Percentiles rank a stretch among this genome's conserved stretches.
Evolutionary conservation across 108 stramenopile genomes (phyloP).

Genomic region (Heterococcus sp.): DNA sequence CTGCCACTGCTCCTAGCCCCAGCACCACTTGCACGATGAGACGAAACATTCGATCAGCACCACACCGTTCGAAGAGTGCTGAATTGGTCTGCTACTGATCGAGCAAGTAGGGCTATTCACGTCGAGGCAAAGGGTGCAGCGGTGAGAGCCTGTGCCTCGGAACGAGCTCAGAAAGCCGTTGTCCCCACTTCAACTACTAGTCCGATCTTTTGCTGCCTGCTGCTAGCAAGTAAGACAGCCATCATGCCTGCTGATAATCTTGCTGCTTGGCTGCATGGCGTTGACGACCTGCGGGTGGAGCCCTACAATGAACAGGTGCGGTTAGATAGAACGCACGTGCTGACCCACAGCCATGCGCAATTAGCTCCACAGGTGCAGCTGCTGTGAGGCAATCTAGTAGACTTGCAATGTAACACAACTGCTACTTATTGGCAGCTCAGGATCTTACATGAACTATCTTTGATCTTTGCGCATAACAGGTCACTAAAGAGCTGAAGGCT

Average conservation of each 20-base stretch:
- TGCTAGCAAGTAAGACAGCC: not conserved
- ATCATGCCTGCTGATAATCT: no score
- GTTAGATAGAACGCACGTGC: no score
- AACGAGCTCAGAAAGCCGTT: not conserved
- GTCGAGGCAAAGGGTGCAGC: not conserved
- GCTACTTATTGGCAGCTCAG: no score
- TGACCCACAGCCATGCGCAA: no score
- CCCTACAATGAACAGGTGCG: conserved; percentile 24
- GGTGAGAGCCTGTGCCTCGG: not conserved
- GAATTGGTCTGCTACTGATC: not conserved
- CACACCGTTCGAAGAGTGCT: not conserved
- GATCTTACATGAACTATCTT: no score
- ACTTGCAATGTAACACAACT: no score
- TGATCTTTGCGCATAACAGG: no score
- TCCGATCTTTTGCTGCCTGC: not conserved
- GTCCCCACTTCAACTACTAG: not conserved
- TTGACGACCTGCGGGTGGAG: conserved; percentile 37
- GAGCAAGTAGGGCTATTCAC: not conserved
- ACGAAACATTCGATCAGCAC: not conserved
- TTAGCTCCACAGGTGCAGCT: no score
- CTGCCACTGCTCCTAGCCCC: not conserved
- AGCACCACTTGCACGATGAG: not conserved
- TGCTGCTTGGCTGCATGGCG: conserved; percentile 19
- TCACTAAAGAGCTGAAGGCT: not conserved
- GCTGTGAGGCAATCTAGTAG: no score